A percentile compares a stretch with the other conserved stretches of the same genome.
Evolutionary conservation across 2,329 filamentous ascomycete species (phyloP).

Genomic region (Knufia fluminis): DNA sequence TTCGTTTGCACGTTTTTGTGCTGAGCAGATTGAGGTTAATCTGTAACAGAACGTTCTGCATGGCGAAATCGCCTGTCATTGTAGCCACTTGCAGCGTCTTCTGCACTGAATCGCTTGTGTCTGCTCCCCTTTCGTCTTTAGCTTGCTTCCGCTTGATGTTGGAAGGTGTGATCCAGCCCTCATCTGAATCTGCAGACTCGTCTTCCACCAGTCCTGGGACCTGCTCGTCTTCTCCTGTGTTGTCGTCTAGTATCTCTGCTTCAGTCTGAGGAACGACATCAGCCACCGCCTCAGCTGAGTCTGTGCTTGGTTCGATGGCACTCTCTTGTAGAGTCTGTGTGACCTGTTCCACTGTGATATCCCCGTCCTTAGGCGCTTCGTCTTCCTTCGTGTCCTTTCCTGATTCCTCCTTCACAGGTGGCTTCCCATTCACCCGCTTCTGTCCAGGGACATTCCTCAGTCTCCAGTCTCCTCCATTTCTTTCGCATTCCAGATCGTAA

Average conservation of each 20-base stretch:
- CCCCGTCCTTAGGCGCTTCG: conserved; percentile 17
- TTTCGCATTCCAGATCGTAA: conserved; percentile 89
- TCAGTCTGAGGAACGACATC: not conserved
- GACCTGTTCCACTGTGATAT: conserved; percentile 5
- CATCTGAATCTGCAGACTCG: conserved; percentile 38
- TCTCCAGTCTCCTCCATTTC: conserved; percentile 82
- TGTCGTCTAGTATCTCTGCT: conserved; percentile 12
- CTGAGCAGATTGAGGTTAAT: conserved; percentile 90
- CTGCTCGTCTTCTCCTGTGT: conserved; percentile 20
- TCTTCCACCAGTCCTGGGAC: conserved; percentile 24
- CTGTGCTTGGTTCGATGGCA: not conserved
- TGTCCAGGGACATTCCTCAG: conserved; percentile 70
- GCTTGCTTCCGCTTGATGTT: conserved; percentile 81
- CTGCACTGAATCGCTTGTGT: conserved; percentile 43
- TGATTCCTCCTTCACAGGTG: conserved; percentile 37
- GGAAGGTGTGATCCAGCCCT: conserved; percentile 87
- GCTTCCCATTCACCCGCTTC: conserved; percentile 63
- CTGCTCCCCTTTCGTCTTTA: conserved; percentile 47
- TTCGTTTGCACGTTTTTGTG: conserved; percentile 60
- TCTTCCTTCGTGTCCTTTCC: conserved; percentile 11
- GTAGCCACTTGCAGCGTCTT: conserved; percentile 76
- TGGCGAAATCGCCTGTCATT: conserved; percentile 89
- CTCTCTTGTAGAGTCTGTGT: not conserved
- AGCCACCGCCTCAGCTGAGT: not conserved
- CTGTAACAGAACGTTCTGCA: conserved; percentile 92